Evolutionary conservation across 2,329 filamentous ascomycete genomes (phyloP).

Genomic region (Pseudogymnoascus sp.): DNA sequence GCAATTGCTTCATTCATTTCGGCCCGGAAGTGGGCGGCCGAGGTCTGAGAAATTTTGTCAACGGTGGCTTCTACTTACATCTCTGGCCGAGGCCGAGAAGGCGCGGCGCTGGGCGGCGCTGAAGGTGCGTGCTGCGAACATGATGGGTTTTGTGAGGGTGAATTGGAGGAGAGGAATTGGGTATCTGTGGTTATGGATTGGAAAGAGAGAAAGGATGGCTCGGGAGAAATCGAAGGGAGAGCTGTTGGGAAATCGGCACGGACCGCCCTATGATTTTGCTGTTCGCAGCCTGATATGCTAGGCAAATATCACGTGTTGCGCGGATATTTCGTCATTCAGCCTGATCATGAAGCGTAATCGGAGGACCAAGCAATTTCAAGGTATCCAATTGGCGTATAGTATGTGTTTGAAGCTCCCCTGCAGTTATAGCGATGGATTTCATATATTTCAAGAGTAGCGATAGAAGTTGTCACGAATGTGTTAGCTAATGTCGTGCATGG

Average conservation of each 20-base stretch:
- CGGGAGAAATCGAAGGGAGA: conserved; percentile 6
- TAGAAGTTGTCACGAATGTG: neutral
- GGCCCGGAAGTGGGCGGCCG: conserved; percentile 7
- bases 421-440: neutral
- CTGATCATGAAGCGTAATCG: conserved; percentile 6
- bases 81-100: conserved; percentile 71
- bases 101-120: conserved; percentile 63
- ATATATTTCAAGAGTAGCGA: neutral
- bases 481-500: neutral
- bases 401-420: neutral
- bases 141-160: conserved; percentile 35
- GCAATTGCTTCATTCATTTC: conserved; percentile 12
- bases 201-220: conserved; percentile 10
- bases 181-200: conserved; percentile 13
- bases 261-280: conserved; percentile 8
- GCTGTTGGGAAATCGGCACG: conserved; percentile 9
- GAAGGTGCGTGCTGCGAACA: conserved; percentile 64
- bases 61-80: conserved; percentile 46
- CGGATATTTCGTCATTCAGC: conserved; percentile 3
- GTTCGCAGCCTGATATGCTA: neutral
- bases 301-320: neutral
- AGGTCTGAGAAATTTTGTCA: conserved; percentile 13
- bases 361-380: neutral
- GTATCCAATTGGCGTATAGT: neutral
- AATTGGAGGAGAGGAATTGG: conserved; percentile 13